Evolutionary conservation across 371 early-diverging fungal genomes (phyloP), one percentile per base, ranked within the genome.

Genomic region (Apophysomyces variabilis): DNA sequence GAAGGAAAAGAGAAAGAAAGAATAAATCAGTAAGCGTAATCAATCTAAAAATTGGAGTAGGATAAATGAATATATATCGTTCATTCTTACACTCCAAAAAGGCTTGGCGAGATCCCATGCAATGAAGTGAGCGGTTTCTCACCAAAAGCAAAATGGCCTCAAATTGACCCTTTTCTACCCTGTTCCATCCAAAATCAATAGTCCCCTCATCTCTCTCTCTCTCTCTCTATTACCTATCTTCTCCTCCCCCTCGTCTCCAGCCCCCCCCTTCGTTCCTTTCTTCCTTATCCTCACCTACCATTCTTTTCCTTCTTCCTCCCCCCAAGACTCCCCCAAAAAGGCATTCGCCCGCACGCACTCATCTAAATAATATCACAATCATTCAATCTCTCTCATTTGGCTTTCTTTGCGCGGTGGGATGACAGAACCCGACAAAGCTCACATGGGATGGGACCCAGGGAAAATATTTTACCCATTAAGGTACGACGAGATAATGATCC

Each of bases 121-220:
- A 65, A 45, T 21, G 62, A 32, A 63, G 62, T 74, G 78, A 70
- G 75, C 72, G 68, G 59, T 72, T 76, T 70, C 62, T 67, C 68
- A 62, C 72, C 72, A 72, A 67, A 63, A 62, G 72, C 72, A 68
- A 72, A 72, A 72, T 72, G 54, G 65, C 72, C 72, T 72, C 72
- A 72, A 58, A 54, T 57, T 36, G 32, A 16, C 5, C 38, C 41
- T 41, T 60, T 26, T 21, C 62, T 61, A 50, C 54, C 54, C 54
- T 26, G 54, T 21, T 8, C 18, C 54, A 13, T 41, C 8, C 41
- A 41, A 41, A 41, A 41, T 6, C 5, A 16, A 47, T 62, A 45
- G 5, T 47, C 62, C 13, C 5, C 7, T 26, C 35, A 32, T 26
- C 21, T 21, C 43, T 61, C 21, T 39, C 26, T 26, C 26, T 26